Conservation (phyloP, 805 yeast genomes). For the Suhomyces sp. region DNA sequence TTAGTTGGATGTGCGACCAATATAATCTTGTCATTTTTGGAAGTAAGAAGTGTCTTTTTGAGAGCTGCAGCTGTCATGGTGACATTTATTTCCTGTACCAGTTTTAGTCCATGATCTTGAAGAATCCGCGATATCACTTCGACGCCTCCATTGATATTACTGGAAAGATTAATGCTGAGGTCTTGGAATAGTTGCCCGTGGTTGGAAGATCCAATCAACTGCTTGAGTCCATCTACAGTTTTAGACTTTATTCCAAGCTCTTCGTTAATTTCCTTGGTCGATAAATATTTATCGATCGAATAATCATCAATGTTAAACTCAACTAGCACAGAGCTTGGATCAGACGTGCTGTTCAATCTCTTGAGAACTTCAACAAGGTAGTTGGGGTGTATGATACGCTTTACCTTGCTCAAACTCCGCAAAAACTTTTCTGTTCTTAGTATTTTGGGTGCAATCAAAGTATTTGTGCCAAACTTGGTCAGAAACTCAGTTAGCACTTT, state of each 20-base stretch:
- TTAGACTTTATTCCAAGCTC: conserved; percentile 23
- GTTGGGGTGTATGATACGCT: conserved; percentile 52
- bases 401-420: conserved; percentile 57
- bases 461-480: conserved; percentile 38
- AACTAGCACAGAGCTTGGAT: conserved; percentile 11
- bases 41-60: conserved; percentile 6
- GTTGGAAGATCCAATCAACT: conserved; percentile 12
- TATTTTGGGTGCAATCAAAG: conserved; percentile 75
- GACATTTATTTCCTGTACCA: conserved; percentile 20
- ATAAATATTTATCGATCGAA: conserved; percentile 31
- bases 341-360: conserved; percentile 5
- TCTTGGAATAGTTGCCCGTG: conserved; percentile 45
- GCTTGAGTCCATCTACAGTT: conserved; percentile 17
- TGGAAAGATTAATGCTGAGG: conserved; percentile 51
- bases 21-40: conserved; percentile 13
- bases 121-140: conserved; percentile 55
- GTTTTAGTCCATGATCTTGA: conserved; percentile 53
- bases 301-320: conserved; percentile 29
- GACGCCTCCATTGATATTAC: conserved; percentile 59
- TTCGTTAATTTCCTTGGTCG: conserved; percentile 28
- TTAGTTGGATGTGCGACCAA: conserved; percentile 33
- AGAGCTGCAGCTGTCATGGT: conserved; percentile 12
- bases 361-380: conserved; percentile 47
- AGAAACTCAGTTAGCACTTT: conserved; percentile 44
- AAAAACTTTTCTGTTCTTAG: conserved; percentile 86